A percentile compares a stretch with the other conserved stretches of the same genome.
Conservation (phyloP, 306 rosid species). For the Cicer yamashitae region DNA sequence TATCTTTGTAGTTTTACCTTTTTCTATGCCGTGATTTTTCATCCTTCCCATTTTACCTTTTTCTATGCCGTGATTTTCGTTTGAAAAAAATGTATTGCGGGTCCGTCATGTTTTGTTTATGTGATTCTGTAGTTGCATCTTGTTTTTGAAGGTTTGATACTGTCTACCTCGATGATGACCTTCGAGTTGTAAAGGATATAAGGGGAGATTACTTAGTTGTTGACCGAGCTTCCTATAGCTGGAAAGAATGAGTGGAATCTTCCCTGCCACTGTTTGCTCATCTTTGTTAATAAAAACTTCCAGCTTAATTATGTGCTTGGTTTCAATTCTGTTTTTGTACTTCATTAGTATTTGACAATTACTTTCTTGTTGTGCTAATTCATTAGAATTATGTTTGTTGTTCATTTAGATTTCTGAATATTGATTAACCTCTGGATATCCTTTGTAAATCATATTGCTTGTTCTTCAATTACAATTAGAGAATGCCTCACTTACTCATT, state of each 20-base stretch:
- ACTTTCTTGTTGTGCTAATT: conserved; percentile 2
- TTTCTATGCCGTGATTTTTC: background rate
- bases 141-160: conserved; percentile 72
- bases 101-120: background rate
- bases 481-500: background rate
- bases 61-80: background rate
- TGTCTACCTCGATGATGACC: conserved; percentile 74
- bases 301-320: background rate
- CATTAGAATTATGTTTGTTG: conserved; percentile 1
- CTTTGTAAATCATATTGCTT: background rate
- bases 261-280: conserved; percentile 5
- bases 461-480: background rate
- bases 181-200: conserved; percentile 83
- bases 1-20: background rate
- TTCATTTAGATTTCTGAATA: background rate
- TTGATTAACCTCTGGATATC: background rate
- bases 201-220: conserved; percentile 88
- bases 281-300: background rate
- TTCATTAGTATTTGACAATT: conserved; percentile 9
- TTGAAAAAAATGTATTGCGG: background rate
- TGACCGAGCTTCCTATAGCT: conserved; percentile 72
- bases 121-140: conserved; percentile 35
- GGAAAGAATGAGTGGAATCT: conserved; percentile 67
- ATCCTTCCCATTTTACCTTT: background rate
- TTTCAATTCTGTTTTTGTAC: conserved; percentile 5